Conservation (phyloP, 1,139 yeast species). For the Kazachstania sp. region DNA sequence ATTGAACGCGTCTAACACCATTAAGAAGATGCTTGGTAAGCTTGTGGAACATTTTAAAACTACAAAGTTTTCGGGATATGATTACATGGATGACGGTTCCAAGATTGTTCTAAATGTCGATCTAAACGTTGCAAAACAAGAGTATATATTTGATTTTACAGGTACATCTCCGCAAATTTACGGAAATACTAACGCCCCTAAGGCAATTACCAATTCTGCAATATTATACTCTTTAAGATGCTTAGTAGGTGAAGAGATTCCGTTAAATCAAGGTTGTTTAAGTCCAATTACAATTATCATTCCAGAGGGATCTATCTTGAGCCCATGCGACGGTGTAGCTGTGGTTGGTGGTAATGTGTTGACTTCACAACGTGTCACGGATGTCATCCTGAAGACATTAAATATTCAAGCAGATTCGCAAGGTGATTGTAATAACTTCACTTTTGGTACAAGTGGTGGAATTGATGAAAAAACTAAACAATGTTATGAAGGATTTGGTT, state of each 20-base stretch:
- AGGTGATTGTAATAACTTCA: conserved; percentile 66
- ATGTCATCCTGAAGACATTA: conserved; percentile 68
- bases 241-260: conserved; percentile 67
- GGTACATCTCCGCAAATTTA: conserved; percentile 53
- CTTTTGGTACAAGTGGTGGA: conserved; percentile 50
- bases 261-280: conserved; percentile 78
- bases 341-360: conserved; percentile 88
- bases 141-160: conserved; percentile 38
- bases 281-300: conserved; percentile 58
- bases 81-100: conserved; percentile 44
- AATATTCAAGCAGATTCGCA: conserved; percentile 73
- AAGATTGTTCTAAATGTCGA: conserved; percentile 35
- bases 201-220: conserved; percentile 74
- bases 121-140: conserved; percentile 33
- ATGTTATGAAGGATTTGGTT: conserved; percentile 49
- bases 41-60: conserved; percentile 24
- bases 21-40: conserved; percentile 31
- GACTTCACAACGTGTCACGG: conserved; percentile 77
- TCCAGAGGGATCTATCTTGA: conserved; percentile 59
- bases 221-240: conserved; percentile 70
- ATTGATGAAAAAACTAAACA: conserved; percentile 33
- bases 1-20: conserved; percentile 37
- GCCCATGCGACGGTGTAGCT: conserved; percentile 71
- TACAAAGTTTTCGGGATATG: conserved; percentile 31
- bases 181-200: conserved; percentile 57